phyloP scores from a whole-genome alignment of 2,329 filamentous ascomycete species.

The Ceratocystis diversiconidia region DNA sequence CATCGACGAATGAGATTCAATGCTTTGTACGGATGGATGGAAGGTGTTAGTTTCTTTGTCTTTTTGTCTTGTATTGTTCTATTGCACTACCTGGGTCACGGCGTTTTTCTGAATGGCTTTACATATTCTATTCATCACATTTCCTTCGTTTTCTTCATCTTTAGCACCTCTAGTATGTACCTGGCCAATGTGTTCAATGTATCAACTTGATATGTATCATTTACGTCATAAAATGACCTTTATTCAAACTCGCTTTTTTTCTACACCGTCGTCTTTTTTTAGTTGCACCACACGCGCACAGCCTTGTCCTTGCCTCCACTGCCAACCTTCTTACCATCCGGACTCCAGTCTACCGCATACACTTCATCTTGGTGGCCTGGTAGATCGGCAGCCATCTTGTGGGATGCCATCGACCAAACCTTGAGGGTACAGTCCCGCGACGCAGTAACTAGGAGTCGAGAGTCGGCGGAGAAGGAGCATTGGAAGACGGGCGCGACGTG shows the following conservation, averaged over 20 bases:
- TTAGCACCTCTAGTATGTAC: background rate
- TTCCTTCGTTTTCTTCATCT: background rate
- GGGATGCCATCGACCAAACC: constrained; percentile 80
- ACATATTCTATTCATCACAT: constrained; percentile 17
- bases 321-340: constrained; percentile 74
- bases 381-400: constrained; percentile 66
- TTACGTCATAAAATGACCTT: background rate
- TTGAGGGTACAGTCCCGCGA: constrained; percentile 91
- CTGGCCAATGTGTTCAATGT: background rate
- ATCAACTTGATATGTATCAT: background rate
- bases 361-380: constrained; percentile 88
- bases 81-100: constrained; percentile 18
- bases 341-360: constrained; percentile 88
- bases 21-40: constrained; percentile 1
- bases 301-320: constrained; percentile 90
- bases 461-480: constrained; percentile 84
- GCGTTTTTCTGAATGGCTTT: constrained; percentile 18
- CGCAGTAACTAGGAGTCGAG: constrained; percentile 69
- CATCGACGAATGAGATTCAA: background rate
- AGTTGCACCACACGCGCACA: constrained; percentile 52
- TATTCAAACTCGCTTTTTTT: background rate
- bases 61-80: constrained; percentile 17
- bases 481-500: constrained; percentile 88
- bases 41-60: constrained; percentile 14
- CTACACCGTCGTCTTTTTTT: constrained; percentile 19